phyloP scores from a whole-genome alignment of 2,329 filamentous ascomycete species.

The Colletotrichum tamarilloi region DNA sequence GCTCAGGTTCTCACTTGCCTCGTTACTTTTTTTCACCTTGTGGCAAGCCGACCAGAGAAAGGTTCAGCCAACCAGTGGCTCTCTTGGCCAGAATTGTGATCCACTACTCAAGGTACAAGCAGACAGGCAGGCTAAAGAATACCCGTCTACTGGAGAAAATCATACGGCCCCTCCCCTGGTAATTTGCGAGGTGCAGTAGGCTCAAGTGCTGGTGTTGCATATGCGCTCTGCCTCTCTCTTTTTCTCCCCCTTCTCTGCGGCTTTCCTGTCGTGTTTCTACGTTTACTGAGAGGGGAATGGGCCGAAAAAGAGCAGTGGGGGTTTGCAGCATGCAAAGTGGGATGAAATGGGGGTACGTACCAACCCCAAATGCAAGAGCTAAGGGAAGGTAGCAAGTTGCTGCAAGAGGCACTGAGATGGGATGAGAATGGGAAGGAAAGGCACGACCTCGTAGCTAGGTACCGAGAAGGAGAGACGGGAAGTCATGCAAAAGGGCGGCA shows the following conservation, averaged over 20 bases:
- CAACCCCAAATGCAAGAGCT: conserved; percentile 6
- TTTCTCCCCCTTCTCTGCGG: background rate
- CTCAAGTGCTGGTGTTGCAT: background rate
- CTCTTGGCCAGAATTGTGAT: background rate
- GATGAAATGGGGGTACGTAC: conserved; percentile 23
- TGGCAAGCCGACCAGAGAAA: conserved; percentile 5
- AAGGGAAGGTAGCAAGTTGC: background rate
- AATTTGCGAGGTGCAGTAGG: conserved; percentile 25
- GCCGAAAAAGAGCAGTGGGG: conserved; percentile 26
- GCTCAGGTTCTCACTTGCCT: background rate
- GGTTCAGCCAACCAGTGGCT: background rate
- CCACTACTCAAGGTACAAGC: background rate
- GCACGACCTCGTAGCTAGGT: background rate
- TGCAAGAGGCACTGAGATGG: conserved; percentile 26
- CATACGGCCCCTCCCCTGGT: conserved; percentile 1
- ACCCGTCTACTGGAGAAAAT: background rate
- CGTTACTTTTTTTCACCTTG: background rate
- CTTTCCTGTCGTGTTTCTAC: background rate
- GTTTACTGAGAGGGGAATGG: conserved; percentile 15
- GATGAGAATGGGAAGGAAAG: conserved; percentile 13
- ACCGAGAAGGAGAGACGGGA: background rate
- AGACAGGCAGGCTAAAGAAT: conserved; percentile 4
- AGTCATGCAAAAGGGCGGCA: background rate
- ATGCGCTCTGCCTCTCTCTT: background rate
- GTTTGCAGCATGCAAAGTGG: conserved; percentile 29